Evolutionary conservation across 805 yeast genomes (phyloP).

Genomic region (Candida maesae): DNA sequence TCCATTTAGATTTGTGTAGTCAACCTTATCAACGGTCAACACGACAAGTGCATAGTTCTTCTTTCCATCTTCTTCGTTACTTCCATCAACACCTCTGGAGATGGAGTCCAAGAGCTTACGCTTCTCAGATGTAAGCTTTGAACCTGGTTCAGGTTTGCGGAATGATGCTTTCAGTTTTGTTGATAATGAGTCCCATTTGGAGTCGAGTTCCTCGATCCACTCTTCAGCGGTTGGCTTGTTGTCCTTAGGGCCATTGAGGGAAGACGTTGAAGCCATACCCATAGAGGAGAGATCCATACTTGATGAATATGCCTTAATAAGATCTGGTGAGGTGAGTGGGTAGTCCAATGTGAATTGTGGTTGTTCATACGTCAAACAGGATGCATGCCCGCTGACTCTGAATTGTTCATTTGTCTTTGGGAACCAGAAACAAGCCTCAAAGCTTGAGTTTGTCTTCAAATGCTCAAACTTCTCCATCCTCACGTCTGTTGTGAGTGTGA

Average conservation of each 20-base stretch:
- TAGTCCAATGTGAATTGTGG: conserved; percentile 17
- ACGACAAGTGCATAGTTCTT: conserved; percentile 69
- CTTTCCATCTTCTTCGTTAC: conserved; percentile 51
- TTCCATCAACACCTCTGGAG: conserved; percentile 80
- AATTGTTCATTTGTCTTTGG: conserved; percentile 60
- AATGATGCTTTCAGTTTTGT: conserved; percentile 59
- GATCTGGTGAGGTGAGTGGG: conserved; percentile 30
- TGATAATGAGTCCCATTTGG: conserved; percentile 63
- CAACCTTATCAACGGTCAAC: conserved; percentile 67
- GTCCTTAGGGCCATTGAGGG: conserved; percentile 4
- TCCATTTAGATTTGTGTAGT: conserved; percentile 58
- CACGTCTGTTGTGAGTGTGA: conserved; percentile 68
- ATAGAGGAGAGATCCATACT: conserved; percentile 20
- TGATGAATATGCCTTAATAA: conserved; percentile 20
- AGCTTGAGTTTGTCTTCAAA: conserved; percentile 42
- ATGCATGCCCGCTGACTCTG: conserved; percentile 65
- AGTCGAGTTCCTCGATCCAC: conserved; percentile 59
- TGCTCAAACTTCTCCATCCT: conserved; percentile 63
- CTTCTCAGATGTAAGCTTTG: conserved; percentile 50
- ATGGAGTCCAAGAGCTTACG: conserved; percentile 63
- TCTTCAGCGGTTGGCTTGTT: conserved; percentile 39
- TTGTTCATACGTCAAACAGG: conserved; percentile 35
- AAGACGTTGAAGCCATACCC: conserved; percentile 6
- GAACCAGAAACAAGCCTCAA: conserved; percentile 78
- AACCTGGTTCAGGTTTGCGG: conserved; percentile 72